phyloP scores from a whole-genome alignment of 768 basidiomycete species.

The Lentinula aciculospora region DNA sequence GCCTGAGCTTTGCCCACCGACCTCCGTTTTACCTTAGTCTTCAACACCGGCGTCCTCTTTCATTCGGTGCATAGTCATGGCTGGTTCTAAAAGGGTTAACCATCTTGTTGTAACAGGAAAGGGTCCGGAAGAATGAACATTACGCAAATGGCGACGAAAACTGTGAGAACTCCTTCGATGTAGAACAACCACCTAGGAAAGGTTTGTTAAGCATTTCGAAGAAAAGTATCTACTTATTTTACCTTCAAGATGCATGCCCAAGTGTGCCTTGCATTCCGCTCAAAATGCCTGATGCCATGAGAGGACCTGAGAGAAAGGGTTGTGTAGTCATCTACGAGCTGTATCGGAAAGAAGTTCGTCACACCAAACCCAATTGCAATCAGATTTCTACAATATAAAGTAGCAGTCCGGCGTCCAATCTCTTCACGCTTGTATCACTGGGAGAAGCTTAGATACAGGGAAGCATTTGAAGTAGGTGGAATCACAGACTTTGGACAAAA shows the following conservation, averaged over 20 bases:
- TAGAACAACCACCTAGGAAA: slow-evolving; percentile 39
- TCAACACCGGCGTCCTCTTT: slow-evolving; percentile 56
- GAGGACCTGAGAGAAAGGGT: slow-evolving; percentile 13
- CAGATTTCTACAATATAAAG: slow-evolving; percentile 45
- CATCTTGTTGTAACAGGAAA: slow-evolving; percentile 32
- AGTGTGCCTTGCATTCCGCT: slow-evolving; percentile 40
- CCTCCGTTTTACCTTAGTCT: slow-evolving; percentile 40
- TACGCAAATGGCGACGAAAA: slow-evolving; percentile 37
- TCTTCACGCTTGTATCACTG: slow-evolving; percentile 40
- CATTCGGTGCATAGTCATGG: slow-evolving; percentile 46
- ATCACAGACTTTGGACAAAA: slow-evolving; percentile 15
- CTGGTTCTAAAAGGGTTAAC: slow-evolving; percentile 29
- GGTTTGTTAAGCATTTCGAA: slow-evolving; percentile 11
- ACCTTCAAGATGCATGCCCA: slow-evolving; percentile 50
- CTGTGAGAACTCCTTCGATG: slow-evolving; percentile 39
- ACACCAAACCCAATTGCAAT: slow-evolving; percentile 50
- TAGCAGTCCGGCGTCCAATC: slow-evolving; percentile 33
- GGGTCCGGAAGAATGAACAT: slow-evolving; percentile 45
- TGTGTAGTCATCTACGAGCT: background rate
- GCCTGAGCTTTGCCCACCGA: slow-evolving; percentile 34
- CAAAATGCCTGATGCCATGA: slow-evolving; percentile 44
- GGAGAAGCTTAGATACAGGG: background rate
- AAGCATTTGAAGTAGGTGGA: background rate
- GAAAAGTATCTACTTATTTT: slow-evolving; percentile 3
- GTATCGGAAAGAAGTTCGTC: background rate